phyloP scores from a whole-genome alignment of 139 green algal genomes.

The Chlamydomonas asymmetrica region DNA sequence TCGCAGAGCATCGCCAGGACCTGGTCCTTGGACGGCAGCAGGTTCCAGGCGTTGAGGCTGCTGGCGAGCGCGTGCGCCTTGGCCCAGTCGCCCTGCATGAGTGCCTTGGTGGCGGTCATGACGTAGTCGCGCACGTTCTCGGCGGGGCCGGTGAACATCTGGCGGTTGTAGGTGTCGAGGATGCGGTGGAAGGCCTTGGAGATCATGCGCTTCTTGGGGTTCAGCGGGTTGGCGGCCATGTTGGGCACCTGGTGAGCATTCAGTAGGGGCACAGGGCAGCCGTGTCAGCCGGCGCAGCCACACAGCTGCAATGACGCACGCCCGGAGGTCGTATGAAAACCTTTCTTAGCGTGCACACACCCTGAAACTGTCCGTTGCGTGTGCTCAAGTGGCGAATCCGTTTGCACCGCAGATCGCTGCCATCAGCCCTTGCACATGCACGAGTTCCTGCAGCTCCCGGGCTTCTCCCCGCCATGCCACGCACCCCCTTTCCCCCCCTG shows the following conservation, averaged over 20 bases:
- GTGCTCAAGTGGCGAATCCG: too few species aligned
- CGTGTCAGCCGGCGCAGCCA: too few species aligned
- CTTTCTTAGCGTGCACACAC: too few species aligned
- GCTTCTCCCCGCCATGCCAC: too few species aligned
- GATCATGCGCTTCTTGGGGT: constrained; percentile 67
- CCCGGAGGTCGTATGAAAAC: too few species aligned
- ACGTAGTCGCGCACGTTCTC: constrained; percentile 98
- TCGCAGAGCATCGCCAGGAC: constrained; percentile 31
- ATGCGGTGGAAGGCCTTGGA: constrained; percentile 89
- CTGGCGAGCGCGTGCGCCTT: constrained; percentile 67
- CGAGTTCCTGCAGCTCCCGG: too few species aligned
- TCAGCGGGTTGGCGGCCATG: constrained; percentile 80
- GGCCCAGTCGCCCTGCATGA: constrained; percentile 87
- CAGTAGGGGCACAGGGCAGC: too few species aligned
- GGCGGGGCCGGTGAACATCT: constrained; percentile 82
- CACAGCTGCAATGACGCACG: too few species aligned
- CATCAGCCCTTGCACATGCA: too few species aligned
- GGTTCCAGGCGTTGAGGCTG: constrained; percentile 74
- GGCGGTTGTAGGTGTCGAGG: constrained; percentile 91
- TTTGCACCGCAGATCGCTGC: too few species aligned
- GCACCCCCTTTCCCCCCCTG: too few species aligned
- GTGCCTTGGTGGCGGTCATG: constrained; percentile 81
- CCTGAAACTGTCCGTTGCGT: too few species aligned
- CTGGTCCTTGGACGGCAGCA: constrained; percentile 71
- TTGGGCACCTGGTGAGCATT: constrained; percentile 64